These are phyloP conservation scores for Rosellinia necatrix DNA, from an alignment of 2,329 filamentous ascomycete species.

Conservation along the genomic window DNA sequence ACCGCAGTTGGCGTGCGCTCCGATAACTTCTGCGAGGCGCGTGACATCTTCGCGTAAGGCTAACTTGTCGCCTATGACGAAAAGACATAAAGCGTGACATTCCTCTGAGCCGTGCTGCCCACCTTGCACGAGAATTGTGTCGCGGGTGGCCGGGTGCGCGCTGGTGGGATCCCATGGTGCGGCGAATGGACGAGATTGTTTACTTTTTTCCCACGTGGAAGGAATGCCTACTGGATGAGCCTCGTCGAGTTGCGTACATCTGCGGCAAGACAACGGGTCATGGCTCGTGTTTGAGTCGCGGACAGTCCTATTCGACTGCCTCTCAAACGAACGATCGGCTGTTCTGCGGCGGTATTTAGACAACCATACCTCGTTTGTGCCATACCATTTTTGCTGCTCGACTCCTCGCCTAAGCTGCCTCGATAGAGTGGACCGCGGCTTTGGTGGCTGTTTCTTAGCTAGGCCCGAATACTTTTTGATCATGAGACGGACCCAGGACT, in stretches of 20 bases:
- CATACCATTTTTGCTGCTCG: not conserved
- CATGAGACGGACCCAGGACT: not conserved
- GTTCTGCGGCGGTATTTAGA: constrained; percentile 2
- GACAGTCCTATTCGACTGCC: not conserved
- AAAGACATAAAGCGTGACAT: no score
- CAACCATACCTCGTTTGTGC: not conserved
- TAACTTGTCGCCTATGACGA: no score
- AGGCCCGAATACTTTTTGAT: not conserved
- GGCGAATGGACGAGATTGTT: no score
- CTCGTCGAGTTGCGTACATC: constrained; percentile 29
- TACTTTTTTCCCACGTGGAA: no score
- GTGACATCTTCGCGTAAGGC: no score
- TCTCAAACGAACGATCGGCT: not conserved
- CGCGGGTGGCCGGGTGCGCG: no score
- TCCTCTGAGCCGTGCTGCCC: no score
- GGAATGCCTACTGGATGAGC: no score
- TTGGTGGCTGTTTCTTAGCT: not conserved
- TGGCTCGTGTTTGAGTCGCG: not conserved
- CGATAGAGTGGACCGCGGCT: not conserved
- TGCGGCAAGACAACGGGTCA: not conserved
- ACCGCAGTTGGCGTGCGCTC: no score
- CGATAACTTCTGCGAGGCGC: no score
- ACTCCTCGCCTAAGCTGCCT: not conserved
- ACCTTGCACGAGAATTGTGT: no score
- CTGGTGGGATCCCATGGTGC: no score